Evolutionary conservation across 2,329 filamentous ascomycete species (phyloP), one percentile per base, ranked within the genome.

Genomic region (Alternaria atra): DNA sequence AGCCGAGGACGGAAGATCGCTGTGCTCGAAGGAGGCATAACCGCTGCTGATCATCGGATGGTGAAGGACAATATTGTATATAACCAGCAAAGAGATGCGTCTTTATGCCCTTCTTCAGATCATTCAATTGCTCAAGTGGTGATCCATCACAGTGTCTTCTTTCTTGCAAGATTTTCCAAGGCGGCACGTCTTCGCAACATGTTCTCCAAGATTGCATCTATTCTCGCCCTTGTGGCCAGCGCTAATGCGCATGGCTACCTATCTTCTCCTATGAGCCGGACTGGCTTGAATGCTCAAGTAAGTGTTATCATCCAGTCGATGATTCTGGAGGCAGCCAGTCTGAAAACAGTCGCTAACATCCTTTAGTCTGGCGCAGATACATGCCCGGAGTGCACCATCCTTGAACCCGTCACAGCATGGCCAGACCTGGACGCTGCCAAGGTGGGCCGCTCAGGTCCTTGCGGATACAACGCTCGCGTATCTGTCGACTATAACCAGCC

Each of bases 381-480:
- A 8, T 77, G 74, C 64, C 74, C 74, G 9, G 74, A 77, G 52
- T 77, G 74, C 56, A 74, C 73, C 2, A 77, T 77, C 29, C 66
- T 76, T 7, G 74, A 77, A 50, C 73, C 74, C 0, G 74, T 77
- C 5, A 71, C 72, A 15, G 68, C 74, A 2, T 77, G 74, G 74
- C 74, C 74, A 4, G 70, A 74, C 40, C 64, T 76, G 13, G 63
- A 71, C 27, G 56, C 66, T 13, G 73, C 73, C 12, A 32, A 64
- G 48, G 73, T 77, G 2, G 73, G 73, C 30, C 74, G 73, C 17
- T 72, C 67, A 27, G 74, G 74, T 6, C 74, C 74, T 34, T 77
- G 74, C 37, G 74, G 74, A 15, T 77, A 77, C 62, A 77, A 77
- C 27, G 73, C 74, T n/a, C 72, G 74, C 3, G 73, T 77, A 6